A percentile compares a stretch with the other conserved stretches of the same genome.
phyloP scores from a whole-genome alignment of 352 stramenopile species.

The Pythium brachiatum region DNA sequence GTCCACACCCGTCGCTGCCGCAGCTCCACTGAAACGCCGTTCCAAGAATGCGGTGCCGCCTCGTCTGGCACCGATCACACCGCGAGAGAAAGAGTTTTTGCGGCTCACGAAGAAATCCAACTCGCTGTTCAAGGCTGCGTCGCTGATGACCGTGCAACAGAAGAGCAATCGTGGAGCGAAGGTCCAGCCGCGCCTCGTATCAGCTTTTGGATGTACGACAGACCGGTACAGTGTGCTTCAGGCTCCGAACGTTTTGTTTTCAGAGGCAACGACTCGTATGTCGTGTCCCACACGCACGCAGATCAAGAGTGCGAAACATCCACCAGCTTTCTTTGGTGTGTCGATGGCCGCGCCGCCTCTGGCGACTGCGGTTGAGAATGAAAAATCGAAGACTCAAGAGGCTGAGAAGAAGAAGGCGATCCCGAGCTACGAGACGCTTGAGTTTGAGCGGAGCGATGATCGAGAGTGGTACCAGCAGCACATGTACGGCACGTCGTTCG shows the following conservation, averaged over 20 bases:
- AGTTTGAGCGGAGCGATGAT: slow-evolving; percentile 22
- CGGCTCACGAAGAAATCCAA: slow-evolving; percentile 52
- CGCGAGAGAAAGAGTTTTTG: slow-evolving; percentile 46
- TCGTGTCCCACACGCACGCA: slow-evolving; percentile 22
- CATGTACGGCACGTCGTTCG: slow-evolving; percentile 30
- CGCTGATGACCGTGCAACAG: slow-evolving; percentile 4
- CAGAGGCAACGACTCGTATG: slow-evolving; percentile 21
- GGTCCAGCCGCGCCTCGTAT: slow-evolving; percentile 8
- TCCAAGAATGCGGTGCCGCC: slow-evolving; percentile 52
- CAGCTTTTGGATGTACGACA: slow-evolving; percentile 20
- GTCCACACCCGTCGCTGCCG: too few relatives aligned
- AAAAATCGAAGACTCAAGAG: neutral
- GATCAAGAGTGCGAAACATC: slow-evolving; percentile 19
- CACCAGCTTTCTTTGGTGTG: slow-evolving; percentile 20
- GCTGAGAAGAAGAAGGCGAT: neutral
- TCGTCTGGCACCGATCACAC: slow-evolving; percentile 22
- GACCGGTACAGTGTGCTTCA: slow-evolving; percentile 22
- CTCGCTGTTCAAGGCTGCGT: slow-evolving; percentile 40
- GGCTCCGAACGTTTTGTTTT: slow-evolving; percentile 5
- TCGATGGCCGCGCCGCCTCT: slow-evolving; percentile 13
- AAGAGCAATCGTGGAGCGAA: slow-evolving; percentile 1
- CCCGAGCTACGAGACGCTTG: slow-evolving; percentile 27
- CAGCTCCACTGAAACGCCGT: slow-evolving; percentile 14
- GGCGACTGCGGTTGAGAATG: neutral
- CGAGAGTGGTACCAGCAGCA: slow-evolving; percentile 28